Conservation (phyloP, 768 basidiomycete species). For the Lactifluus echinatus region DNA sequence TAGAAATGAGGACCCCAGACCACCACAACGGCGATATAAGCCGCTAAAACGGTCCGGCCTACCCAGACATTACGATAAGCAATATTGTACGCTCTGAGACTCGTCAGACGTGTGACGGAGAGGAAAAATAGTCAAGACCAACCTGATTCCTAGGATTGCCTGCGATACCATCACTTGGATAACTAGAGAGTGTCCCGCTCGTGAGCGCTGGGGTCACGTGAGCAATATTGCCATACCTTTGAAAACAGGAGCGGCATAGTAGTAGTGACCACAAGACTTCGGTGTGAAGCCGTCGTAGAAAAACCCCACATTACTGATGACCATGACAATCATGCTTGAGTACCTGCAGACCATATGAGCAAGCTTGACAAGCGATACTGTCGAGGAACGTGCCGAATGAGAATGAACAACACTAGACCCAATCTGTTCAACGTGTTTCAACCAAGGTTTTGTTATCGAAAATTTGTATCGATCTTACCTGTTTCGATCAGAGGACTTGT, state of each 20-base stretch:
- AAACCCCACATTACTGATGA: slow-evolving; percentile 49
- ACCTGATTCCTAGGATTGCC: slow-evolving; percentile 55
- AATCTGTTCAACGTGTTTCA: neutral
- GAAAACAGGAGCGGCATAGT: slow-evolving; percentile 44
- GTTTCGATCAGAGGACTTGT: neutral
- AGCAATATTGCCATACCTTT: slow-evolving; percentile 39
- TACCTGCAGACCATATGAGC: slow-evolving; percentile 26
- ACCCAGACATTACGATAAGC: slow-evolving; percentile 38
- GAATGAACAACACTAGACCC: slow-evolving; percentile 14
- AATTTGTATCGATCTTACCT: neutral
- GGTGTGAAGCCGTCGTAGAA: slow-evolving; percentile 45
- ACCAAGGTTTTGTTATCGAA: neutral
- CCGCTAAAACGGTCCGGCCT: slow-evolving; percentile 30
- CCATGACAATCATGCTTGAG: slow-evolving; percentile 39
- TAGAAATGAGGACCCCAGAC: slow-evolving; percentile 30
- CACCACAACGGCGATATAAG: slow-evolving; percentile 35
- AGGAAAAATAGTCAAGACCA: slow-evolving; percentile 3
- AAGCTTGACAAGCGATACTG: neutral
- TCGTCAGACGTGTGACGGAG: neutral
- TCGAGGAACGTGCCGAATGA: slow-evolving; percentile 12
- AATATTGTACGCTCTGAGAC: slow-evolving; percentile 47
- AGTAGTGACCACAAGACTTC: slow-evolving; percentile 40
- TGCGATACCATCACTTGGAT: slow-evolving; percentile 60
- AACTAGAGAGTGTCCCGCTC: slow-evolving; percentile 30
- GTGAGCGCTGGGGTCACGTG: neutral